Evolutionary conservation across 192 early-diverging fungal species (phyloP).

Genomic region (Ambispora gerdemannii): DNA sequence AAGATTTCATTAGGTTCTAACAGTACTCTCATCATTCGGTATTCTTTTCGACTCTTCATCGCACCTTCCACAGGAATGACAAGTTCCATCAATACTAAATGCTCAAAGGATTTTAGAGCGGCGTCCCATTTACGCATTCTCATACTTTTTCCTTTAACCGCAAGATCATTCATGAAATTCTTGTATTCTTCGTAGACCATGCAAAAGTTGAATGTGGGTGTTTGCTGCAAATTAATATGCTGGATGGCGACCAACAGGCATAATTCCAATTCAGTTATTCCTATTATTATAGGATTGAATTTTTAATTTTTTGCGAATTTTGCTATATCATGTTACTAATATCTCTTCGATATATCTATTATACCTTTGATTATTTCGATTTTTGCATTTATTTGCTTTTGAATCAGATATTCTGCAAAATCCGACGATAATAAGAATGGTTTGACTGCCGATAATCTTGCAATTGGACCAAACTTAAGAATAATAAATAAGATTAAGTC

Average conservation of each 20-base stretch:
- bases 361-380: background rate
- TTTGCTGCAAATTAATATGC: slow-evolving; percentile 63
- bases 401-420: background rate
- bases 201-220: slow-evolving; percentile 83
- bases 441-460: background rate
- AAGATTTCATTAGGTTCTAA: slow-evolving; percentile 65
- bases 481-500: background rate
- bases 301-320: background rate
- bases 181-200: slow-evolving; percentile 94
- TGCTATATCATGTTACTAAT: background rate
- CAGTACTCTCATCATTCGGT: slow-evolving; percentile 80
- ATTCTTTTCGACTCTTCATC: slow-evolving; percentile 76
- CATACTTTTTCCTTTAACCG: slow-evolving; percentile 57
- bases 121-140: slow-evolving; percentile 73
- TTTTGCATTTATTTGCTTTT: background rate
- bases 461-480: slow-evolving; percentile 10
- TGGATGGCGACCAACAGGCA: slow-evolving; percentile 76
- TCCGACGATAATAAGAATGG: background rate
- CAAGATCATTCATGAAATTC: slow-evolving; percentile 66
- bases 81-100: slow-evolving; percentile 65
- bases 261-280: slow-evolving; percentile 77
- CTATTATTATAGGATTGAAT: slow-evolving; percentile 48
- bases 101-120: slow-evolving; percentile 89
- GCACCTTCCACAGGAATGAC: slow-evolving; percentile 54
- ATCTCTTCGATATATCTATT: background rate